A percentile compares a stretch with the other conserved stretches of the same genome.
Conservation (phyloP, 768 basidiomycete genomes). For the Auricularia cornea region DNA sequence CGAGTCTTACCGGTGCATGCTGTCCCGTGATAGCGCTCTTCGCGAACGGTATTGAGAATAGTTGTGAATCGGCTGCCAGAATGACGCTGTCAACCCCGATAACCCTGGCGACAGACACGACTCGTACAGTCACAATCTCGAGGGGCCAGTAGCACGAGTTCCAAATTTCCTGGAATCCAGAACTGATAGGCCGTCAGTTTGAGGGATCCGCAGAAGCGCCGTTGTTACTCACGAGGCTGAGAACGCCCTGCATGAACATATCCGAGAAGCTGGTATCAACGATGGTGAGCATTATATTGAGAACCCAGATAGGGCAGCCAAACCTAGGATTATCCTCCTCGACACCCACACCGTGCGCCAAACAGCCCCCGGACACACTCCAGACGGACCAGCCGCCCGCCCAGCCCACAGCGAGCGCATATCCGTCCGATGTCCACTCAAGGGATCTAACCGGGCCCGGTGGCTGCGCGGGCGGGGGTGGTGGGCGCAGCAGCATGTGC, state of each 20-base stretch:
- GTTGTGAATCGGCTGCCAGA: constrained; percentile 43
- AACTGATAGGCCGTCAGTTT: constrained; percentile 43
- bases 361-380: constrained; percentile 80
- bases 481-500: constrained; percentile 26
- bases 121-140: constrained; percentile 23
- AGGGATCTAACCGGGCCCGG: constrained; percentile 58
- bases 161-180: constrained; percentile 90
- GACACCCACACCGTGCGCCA: constrained; percentile 62
- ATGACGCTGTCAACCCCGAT: too few species aligned
- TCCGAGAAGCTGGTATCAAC: constrained; percentile 52
- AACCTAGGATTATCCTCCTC: neutral
- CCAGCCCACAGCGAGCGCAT: constrained; percentile 91
- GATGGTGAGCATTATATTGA: neutral
- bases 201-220: too few species aligned
- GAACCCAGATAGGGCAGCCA: neutral
- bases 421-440: constrained; percentile 95
- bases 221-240: constrained; percentile 59
- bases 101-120: too few species aligned
- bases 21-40: constrained; percentile 91
- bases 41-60: constrained; percentile 85
- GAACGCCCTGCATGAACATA: constrained; percentile 75
- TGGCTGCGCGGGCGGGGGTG: constrained; percentile 43
- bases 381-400: constrained; percentile 83
- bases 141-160: constrained; percentile 67
- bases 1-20: constrained; percentile 68